These are phyloP conservation scores for Diaporthe eres DNA, from an alignment of 2,329 filamentous ascomycete species.

Conservation along the genomic window DNA sequence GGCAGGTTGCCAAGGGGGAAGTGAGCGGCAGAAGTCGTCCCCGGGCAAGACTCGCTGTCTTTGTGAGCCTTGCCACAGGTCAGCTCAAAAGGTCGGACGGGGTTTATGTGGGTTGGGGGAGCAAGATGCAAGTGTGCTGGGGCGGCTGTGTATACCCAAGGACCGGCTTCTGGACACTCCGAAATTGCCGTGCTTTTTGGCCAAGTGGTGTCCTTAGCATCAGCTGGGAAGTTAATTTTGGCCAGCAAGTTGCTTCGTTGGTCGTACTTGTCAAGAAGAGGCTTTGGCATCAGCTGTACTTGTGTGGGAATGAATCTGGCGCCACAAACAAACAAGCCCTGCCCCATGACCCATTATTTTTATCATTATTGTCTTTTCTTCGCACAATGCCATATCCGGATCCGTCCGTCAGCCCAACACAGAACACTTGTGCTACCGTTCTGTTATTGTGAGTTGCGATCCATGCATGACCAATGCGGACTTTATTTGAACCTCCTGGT, in stretches of 20 bases:
- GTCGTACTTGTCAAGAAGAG: neutral
- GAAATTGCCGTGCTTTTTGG: neutral
- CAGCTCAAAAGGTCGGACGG: neutral
- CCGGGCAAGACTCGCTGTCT: neutral
- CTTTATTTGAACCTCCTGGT: neutral
- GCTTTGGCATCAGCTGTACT: neutral
- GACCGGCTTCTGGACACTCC: neutral
- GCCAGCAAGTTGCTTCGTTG: neutral
- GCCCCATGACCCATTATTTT: neutral
- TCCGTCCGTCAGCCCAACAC: neutral
- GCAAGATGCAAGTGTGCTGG: neutral
- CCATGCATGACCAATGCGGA: neutral
- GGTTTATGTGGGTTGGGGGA: neutral
- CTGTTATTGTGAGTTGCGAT: neutral
- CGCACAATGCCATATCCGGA: neutral
- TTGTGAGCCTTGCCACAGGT: neutral
- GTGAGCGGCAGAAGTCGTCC: neutral
- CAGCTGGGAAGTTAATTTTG: neutral
- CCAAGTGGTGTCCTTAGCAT: neutral
- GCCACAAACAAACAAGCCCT: constrained; percentile 19
- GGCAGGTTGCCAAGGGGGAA: neutral
- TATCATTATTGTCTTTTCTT: neutral
- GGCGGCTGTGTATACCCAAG: neutral
- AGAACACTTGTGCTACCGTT: neutral
- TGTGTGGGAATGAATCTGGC: neutral